Evolutionary conservation across 2,329 filamentous ascomycete genomes (phyloP).

Genomic region (Didymella keratinophila): DNA sequence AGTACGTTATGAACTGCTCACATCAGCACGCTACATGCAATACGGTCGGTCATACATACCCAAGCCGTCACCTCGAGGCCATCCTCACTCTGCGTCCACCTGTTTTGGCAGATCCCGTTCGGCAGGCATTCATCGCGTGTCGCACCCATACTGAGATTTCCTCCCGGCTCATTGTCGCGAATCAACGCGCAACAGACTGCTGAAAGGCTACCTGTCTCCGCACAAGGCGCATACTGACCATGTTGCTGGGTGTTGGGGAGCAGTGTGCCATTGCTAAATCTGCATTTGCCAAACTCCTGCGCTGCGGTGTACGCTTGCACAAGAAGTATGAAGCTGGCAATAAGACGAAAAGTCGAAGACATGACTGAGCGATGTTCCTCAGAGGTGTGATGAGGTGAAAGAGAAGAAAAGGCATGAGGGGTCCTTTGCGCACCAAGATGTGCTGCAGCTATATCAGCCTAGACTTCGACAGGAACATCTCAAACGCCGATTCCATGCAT

Average conservation of each 20-base stretch:
- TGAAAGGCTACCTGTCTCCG: background rate
- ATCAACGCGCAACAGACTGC: constrained; percentile 2
- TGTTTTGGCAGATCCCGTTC: constrained; percentile 6
- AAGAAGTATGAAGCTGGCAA: background rate
- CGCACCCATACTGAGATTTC: background rate
- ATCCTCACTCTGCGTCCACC: background rate
- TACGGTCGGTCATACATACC: background rate
- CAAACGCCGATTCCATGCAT: background rate
- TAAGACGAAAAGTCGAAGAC: background rate
- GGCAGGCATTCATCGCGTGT: constrained; percentile 4
- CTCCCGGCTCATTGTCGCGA: background rate
- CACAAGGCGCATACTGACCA: background rate
- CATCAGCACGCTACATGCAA: background rate
- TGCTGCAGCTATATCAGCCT: background rate
- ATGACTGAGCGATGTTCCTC: background rate
- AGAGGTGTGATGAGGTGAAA: background rate
- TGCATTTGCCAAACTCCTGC: constrained; percentile 2
- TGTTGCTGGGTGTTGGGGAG: background rate
- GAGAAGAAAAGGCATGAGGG: background rate
- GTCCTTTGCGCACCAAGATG: background rate
- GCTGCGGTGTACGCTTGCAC: no score
- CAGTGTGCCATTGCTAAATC: background rate
- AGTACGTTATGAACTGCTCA: background rate
- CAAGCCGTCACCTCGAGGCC: background rate
- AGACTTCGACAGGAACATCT: background rate